Conservation (phyloP, 2,329 filamentous ascomycete genomes). For the Aspergillus flavus region DNA sequence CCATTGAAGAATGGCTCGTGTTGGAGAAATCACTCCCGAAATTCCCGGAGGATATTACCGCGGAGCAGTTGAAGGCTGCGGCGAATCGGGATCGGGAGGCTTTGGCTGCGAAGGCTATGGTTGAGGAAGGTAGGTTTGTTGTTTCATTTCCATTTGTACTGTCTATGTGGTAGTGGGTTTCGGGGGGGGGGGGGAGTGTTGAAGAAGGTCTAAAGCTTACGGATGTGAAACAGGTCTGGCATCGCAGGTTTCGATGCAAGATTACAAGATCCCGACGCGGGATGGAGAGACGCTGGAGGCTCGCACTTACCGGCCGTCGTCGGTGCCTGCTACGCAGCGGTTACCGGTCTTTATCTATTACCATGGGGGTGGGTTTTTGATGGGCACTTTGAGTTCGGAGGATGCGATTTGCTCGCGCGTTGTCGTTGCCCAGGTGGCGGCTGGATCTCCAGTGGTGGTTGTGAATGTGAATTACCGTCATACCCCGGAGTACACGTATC, state of each 20-base stretch:
- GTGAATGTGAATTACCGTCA: slow-evolving; percentile 63
- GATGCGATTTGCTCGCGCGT: slow-evolving; percentile 56
- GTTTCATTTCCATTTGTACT: neutral
- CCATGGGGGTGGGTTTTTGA: slow-evolving; percentile 60
- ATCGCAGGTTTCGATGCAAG: slow-evolving; percentile 37
- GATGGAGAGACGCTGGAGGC: slow-evolving; percentile 50
- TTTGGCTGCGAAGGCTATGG: slow-evolving; percentile 33
- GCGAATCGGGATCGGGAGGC: slow-evolving; percentile 40
- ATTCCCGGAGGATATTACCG: slow-evolving; percentile 21
- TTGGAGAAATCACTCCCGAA: slow-evolving; percentile 38
- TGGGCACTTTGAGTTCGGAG: slow-evolving; percentile 57
- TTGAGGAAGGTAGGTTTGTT: slow-evolving; percentile 28
- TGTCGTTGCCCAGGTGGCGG: slow-evolving; percentile 36
- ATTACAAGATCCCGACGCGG: slow-evolving; percentile 46
- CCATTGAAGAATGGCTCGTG: slow-evolving; percentile 50
- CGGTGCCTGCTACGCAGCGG: slow-evolving; percentile 25
- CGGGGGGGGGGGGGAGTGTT: too few relatives aligned
- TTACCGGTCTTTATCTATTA: slow-evolving; percentile 57
- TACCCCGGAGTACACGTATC: slow-evolving; percentile 57
- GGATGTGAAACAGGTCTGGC: slow-evolving; percentile 15
- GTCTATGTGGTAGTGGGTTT: neutral
- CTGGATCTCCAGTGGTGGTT: slow-evolving; percentile 42
- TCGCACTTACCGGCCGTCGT: slow-evolving; percentile 50
- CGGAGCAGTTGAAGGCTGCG: slow-evolving; percentile 27
- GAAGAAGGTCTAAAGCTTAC: neutral